Conservation (phyloP, 2,329 filamentous ascomycete species). For the Xylariales sp. region DNA sequence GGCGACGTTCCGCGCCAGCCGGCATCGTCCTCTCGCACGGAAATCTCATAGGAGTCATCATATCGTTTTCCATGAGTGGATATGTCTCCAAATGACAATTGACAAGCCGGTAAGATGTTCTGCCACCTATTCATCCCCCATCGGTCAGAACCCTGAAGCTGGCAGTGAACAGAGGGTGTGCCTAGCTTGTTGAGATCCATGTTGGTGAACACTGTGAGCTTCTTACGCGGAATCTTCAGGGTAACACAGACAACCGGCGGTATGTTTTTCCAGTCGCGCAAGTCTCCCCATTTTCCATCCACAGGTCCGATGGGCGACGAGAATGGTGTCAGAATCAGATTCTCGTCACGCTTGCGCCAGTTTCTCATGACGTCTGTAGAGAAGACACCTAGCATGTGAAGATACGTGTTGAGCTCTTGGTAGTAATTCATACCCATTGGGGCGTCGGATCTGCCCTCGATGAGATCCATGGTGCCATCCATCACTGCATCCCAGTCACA, state of each 20-base stretch:
- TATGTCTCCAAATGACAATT: slow-evolving; percentile 56
- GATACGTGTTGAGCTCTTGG: slow-evolving; percentile 35
- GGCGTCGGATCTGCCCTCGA: slow-evolving; percentile 47
- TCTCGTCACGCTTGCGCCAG: slow-evolving; percentile 5
- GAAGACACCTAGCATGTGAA: slow-evolving; percentile 52
- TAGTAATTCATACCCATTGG: slow-evolving; percentile 37
- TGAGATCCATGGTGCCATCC: slow-evolving; percentile 45
- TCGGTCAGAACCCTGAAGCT: slow-evolving; percentile 3
- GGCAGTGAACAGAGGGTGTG: slow-evolving; percentile 30
- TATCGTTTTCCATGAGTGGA: slow-evolving; percentile 42
- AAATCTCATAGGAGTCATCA: slow-evolving; percentile 49
- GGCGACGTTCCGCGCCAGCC: slow-evolving; percentile 54
- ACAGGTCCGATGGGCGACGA: not conserved
- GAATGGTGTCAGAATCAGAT: not conserved
- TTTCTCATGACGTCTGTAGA: slow-evolving; percentile 32
- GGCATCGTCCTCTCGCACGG: slow-evolving; percentile 50
- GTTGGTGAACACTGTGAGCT: slow-evolving; percentile 27
- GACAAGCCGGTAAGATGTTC: slow-evolving; percentile 53
- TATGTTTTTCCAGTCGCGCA: slow-evolving; percentile 37
- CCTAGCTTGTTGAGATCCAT: slow-evolving; percentile 12
- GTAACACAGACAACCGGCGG: slow-evolving; percentile 40
- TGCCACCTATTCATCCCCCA: slow-evolving; percentile 7
- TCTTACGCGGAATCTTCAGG: slow-evolving; percentile 34
- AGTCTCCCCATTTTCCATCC: slow-evolving; percentile 21
- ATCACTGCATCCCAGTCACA: slow-evolving; percentile 52